Percentiles rank a stretch among this genome's conserved stretches.
phyloP scores from a whole-genome alignment of 2,329 filamentous ascomycete species.

The Podosphaera fusca region DNA sequence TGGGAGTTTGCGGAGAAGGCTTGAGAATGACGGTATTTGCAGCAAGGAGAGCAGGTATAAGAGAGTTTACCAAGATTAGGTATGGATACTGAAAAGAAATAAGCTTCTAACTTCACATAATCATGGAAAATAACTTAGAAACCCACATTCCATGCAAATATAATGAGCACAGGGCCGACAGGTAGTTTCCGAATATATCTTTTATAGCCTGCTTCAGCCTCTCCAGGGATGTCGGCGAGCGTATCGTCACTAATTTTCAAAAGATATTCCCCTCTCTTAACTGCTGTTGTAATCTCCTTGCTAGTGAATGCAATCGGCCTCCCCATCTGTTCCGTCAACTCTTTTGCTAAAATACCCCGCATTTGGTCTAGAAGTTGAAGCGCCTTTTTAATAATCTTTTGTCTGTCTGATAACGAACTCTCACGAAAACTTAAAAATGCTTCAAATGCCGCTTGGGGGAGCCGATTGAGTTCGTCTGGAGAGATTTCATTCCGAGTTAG shows the following conservation, averaged over 20 bases:
- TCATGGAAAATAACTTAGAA: background rate
- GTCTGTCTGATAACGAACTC: conserved; percentile 50
- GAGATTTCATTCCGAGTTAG: conserved; percentile 57
- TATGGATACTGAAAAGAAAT: conserved; percentile 54
- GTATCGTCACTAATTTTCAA: conserved; percentile 61
- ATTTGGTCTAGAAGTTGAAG: conserved; percentile 45
- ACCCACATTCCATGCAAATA: conserved; percentile 90
- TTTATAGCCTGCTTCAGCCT: conserved; percentile 70
- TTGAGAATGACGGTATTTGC: conserved; percentile 88
- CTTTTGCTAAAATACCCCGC: conserved; percentile 59
- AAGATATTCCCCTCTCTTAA: conserved; percentile 67
- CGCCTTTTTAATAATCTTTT: conserved; percentile 61
- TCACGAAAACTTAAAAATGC: conserved; percentile 59
- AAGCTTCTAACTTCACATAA: conserved; percentile 3
- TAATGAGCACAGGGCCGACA: conserved; percentile 64
- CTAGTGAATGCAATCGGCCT: conserved; percentile 70
- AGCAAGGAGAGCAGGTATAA: conserved; percentile 73
- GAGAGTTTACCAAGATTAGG: conserved; percentile 74
- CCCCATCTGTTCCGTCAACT: conserved; percentile 89
- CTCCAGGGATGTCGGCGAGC: conserved; percentile 59
- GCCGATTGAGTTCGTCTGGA: conserved; percentile 39
- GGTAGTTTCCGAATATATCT: conserved; percentile 76
- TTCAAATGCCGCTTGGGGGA: conserved; percentile 49
- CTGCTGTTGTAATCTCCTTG: conserved; percentile 64
- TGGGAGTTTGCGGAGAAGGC: conserved; percentile 85